Base-by-base conservation (phyloP, 371 early-diverging fungal genomes). In the Blakeslea trispora region DNA sequence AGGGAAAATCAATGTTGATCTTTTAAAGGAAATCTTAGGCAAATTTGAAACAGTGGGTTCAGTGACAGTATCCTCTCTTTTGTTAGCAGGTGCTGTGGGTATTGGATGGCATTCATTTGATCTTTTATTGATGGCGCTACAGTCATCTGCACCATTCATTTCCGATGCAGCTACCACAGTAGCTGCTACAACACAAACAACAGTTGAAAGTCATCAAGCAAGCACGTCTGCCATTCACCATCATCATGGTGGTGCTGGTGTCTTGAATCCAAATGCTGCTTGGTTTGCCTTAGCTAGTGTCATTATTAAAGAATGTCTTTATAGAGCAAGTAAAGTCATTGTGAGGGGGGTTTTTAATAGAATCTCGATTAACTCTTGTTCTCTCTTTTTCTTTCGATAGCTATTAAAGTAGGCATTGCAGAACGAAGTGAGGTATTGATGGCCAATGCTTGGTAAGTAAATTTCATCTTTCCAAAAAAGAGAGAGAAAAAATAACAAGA, bases 31-130 rank as follows among this genome's bases (percentile, higher is more conserved):
- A n/a, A n/a, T n/a, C n/a, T 15, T 55, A 83, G 89, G 89, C 3
- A 75, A 84, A 56, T 86, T 77, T 51, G 88, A 89, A 59, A 83
- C 89, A 0, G 62, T 88, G n/a, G 89, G 89, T 0, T 85, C 88
- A 1, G 60, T 89, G 8, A 75, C 77, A 34, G 86, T 88, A n/a
- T 83, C 87, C 5, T 69, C 81, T 0, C 69, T 89, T 21, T 59
- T 89, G 55, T 75, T 87, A 14, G 69, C 74, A 9, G 85, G 86
- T 41, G 85, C 84, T 6, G 45, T 78, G 10, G 87, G 83, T 13
- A 88, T 87, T 51, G 87, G 87, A 9, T 63, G 72, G 44, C 89
- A 88, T 60, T 88, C 89, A 4, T 61, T 81, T 21, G 87, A 86
- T 52, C 64, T 84, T 15, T 61, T 85, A 5, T 40, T 78, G 50